phyloP scores from a whole-genome alignment of 805 yeast genomes.

The Lipomyces chichibuensis region DNA sequence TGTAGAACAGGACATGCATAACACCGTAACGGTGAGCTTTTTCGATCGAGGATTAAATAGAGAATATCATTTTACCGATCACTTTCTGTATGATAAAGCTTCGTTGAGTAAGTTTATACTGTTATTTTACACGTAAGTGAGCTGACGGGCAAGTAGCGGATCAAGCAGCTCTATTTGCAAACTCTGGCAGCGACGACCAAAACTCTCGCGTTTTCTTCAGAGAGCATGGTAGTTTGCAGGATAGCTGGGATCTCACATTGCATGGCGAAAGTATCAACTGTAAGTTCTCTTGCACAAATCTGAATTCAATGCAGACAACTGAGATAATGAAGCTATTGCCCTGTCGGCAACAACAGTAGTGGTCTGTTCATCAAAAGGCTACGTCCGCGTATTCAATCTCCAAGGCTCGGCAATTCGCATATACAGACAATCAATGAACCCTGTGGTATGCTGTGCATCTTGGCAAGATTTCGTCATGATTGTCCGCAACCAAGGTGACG shows the following conservation, averaged over 20 bases:
- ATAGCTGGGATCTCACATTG: constrained; percentile 64
- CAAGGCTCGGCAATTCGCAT: constrained; percentile 74
- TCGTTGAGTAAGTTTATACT: constrained; percentile 41
- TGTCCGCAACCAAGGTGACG: constrained; percentile 48
- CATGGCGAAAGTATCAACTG: constrained; percentile 54
- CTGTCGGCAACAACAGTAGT: constrained; percentile 63
- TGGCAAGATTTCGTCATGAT: constrained; percentile 59
- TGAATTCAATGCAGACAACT: neutral
- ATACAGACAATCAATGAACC: constrained; percentile 61
- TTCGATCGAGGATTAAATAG: constrained; percentile 75
- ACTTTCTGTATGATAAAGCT: constrained; percentile 71
- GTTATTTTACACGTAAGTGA: neutral
- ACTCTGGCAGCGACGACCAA: constrained; percentile 42
- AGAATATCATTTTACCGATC: constrained; percentile 85
- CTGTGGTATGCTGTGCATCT: constrained; percentile 73
- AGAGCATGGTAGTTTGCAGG: constrained; percentile 60
- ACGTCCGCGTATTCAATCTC: constrained; percentile 67
- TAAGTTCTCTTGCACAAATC: neutral
- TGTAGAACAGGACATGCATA: constrained; percentile 61
- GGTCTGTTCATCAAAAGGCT: constrained; percentile 77
- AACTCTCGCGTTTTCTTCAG: constrained; percentile 59
- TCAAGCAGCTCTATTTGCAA: constrained; percentile 66
- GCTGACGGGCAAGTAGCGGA: constrained; percentile 9
- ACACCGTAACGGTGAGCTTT: constrained; percentile 82
- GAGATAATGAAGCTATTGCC: constrained; percentile 52